phyloP scores from a whole-genome alignment of 495 filamentous ascomycete genomes.

The Hamigera avellanea region DNA sequence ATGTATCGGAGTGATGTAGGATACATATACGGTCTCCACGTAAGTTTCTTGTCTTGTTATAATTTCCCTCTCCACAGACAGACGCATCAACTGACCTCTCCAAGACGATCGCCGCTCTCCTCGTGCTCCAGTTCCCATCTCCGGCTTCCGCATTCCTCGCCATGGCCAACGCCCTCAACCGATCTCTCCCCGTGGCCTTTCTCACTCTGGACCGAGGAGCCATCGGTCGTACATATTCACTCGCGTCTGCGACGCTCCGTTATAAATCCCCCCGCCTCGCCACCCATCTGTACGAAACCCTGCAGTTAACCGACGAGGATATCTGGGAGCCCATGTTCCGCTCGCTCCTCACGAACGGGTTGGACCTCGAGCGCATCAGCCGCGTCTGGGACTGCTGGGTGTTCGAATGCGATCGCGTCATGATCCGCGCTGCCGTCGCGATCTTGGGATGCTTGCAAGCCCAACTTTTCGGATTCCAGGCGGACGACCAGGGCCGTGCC shows the following conservation, averaged over 20 bases:
- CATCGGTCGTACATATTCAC: conserved; percentile 57
- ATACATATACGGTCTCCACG: conserved; percentile 77
- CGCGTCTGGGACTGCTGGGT: conserved; percentile 91
- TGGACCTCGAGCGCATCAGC: conserved; percentile 61
- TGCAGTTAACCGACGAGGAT: conserved; percentile 33
- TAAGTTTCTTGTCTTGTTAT: conserved; percentile 30
- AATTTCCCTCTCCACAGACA: too few relatives aligned
- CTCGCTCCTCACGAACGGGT: conserved; percentile 42
- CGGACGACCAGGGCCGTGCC: conserved; percentile 27
- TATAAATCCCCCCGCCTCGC: conserved; percentile 63
- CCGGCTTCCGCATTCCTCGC: conserved; percentile 64
- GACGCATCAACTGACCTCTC: not conserved
- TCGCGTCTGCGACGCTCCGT: conserved; percentile 57
- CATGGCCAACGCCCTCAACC: conserved; percentile 82
- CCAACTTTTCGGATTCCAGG: conserved; percentile 43
- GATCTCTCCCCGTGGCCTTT: conserved; percentile 79
- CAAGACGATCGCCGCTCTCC: conserved; percentile 72
- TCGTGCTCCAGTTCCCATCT: conserved; percentile 70
- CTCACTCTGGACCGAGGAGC: conserved; percentile 64
- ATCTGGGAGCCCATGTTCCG: conserved; percentile 48
- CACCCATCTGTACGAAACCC: conserved; percentile 48
- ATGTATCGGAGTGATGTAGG: conserved; percentile 94
- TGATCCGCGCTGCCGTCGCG: conserved; percentile 70
- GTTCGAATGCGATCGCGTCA: conserved; percentile 78
- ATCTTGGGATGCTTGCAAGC: conserved; percentile 51